phyloP scores from a whole-genome alignment of 306 rosid genomes.

The Cercis canadensis region DNA sequence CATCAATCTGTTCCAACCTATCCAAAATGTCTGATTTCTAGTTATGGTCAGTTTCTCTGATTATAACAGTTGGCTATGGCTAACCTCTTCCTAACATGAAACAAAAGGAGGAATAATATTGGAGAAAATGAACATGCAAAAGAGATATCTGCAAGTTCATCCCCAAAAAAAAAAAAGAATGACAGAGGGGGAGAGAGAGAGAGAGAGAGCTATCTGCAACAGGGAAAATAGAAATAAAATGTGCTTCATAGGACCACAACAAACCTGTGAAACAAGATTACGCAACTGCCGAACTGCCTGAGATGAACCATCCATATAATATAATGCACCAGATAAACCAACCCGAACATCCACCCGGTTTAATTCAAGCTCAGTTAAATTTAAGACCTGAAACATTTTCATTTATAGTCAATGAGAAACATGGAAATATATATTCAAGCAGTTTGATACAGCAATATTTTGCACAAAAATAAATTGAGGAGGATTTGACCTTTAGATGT shows the following conservation, averaged over 20 bases:
- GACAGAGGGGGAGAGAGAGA: no score
- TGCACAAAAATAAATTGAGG: neutral
- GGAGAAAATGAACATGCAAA: conserved; percentile 32
- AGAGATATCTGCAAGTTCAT: conserved; percentile 16
- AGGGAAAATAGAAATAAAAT: conserved; percentile 17
- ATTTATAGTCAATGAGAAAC: conserved; percentile 37
- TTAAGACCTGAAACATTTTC: conserved; percentile 77
- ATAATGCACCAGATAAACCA: conserved; percentile 88
- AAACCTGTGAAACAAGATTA: conserved; percentile 95
- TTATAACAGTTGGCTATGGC: neutral
- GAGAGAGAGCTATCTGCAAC: conserved; percentile 16
- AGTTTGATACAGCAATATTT: neutral
- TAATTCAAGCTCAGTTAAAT: conserved; percentile 92
- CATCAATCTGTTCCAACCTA: conserved; percentile 3
- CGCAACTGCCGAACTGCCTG: conserved; percentile 98
- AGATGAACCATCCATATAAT: conserved; percentile 98
- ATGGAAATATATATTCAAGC: neutral
- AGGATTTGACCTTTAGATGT: conserved; percentile 83
- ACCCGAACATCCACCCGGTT: conserved; percentile 97
- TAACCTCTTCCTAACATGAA: neutral
- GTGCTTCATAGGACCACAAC: conserved; percentile 37
- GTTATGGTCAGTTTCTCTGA: conserved; percentile 9
- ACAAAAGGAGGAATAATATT: conserved; percentile 13
- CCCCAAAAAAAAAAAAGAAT: no score
- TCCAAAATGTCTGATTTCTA: neutral